Conservation (phyloP, 2,329 filamentous ascomycete genomes). For the Alternaria sp. region DNA sequence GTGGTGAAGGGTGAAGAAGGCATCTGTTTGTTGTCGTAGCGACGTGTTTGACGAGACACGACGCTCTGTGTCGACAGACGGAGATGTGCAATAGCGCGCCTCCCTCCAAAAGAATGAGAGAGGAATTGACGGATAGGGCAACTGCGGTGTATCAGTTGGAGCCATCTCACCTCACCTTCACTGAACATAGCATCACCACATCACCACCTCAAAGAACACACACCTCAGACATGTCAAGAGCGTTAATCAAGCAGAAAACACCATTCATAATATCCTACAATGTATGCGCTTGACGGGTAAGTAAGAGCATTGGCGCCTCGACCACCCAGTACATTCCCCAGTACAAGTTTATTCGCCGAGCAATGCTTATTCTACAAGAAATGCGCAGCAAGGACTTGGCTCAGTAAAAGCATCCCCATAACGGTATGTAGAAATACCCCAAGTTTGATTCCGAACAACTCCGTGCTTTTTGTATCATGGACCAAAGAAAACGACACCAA, state of each 20-base stretch:
- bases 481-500: conserved; percentile 23
- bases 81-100: background rate
- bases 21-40: background rate
- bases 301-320: conserved; percentile 12
- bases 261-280: conserved; percentile 33
- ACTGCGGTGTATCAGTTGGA: background rate
- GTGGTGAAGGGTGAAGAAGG: background rate
- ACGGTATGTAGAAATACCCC: conserved; percentile 19
- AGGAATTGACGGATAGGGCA: background rate
- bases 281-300: conserved; percentile 24
- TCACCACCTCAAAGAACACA: background rate
- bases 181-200: background rate
- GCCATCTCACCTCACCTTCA: background rate
- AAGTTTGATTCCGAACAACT: conserved; percentile 25
- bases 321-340: conserved; percentile 16
- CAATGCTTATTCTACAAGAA: conserved; percentile 38
- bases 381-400: conserved; percentile 25
- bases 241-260: conserved; percentile 15
- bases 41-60: background rate
- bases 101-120: background rate
- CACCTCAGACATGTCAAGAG: background rate
- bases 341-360: conserved; percentile 26
- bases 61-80: background rate
- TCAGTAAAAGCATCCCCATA: conserved; percentile 23
- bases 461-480: conserved; percentile 28